Conservation (phyloP, 371 early-diverging fungal genomes). For the Dinochytrium kinnereticum region DNA sequence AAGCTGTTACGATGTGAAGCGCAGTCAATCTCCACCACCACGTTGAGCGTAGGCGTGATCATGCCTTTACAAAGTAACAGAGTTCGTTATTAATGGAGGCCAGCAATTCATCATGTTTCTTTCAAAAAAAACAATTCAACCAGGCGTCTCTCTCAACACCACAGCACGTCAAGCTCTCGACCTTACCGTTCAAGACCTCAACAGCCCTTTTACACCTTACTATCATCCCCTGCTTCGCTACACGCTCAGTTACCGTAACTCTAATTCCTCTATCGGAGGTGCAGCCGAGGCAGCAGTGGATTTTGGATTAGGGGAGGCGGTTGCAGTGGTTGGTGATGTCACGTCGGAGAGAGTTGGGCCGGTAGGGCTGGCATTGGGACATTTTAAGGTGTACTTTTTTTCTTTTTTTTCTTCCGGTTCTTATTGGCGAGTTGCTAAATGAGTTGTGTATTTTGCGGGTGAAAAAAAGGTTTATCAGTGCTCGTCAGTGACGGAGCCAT, state of each 20-base stretch:
- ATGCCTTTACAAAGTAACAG: too few species aligned
- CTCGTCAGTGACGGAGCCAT: not conserved
- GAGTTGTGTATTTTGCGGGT: not conserved
- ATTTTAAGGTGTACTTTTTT: not conserved
- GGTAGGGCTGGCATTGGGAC: not conserved
- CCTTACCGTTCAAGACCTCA: slow-evolving; percentile 14
- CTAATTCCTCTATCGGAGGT: not conserved
- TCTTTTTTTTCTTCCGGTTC: not conserved
- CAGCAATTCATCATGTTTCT: too few species aligned
- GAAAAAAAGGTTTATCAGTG: slow-evolving; percentile 8
- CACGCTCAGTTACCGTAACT: not conserved
- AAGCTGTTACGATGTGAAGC: too few species aligned
- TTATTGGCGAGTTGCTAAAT: not conserved
- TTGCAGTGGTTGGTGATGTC: slow-evolving; percentile 4
- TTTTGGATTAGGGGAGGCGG: not conserved
- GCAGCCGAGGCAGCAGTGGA: not conserved
- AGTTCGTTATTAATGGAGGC: too few species aligned
- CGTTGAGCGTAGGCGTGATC: too few species aligned
- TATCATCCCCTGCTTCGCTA: not conserved
- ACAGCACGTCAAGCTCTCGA: not conserved
- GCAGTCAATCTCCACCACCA: too few species aligned
- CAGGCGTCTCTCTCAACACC: too few species aligned
- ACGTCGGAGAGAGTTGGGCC: not conserved
- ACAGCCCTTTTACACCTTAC: not conserved
- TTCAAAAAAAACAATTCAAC: too few species aligned